Evolutionary conservation across 257 asterid species (phyloP).

Genomic region (Salvia rosmarinus): DNA sequence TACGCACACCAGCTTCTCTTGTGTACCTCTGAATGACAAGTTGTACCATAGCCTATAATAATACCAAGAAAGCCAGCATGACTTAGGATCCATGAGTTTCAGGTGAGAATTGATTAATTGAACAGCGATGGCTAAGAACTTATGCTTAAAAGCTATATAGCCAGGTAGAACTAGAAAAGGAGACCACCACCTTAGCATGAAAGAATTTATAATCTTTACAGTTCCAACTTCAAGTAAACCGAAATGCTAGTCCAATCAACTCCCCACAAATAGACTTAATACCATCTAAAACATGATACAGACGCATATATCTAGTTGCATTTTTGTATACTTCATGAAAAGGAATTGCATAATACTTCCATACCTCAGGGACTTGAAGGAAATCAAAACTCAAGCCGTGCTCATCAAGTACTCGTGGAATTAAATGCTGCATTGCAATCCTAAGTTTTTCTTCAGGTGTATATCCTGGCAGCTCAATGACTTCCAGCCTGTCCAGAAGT

Average conservation of each 20-base stretch:
- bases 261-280: constrained; percentile 7
- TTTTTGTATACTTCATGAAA: constrained; percentile 21
- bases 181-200: constrained; percentile 3
- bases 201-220: constrained; percentile 8
- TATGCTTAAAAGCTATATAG: background rate
- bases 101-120: background rate
- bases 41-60: constrained; percentile 74
- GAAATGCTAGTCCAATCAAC: constrained; percentile 4
- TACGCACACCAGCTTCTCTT: constrained; percentile 99
- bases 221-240: constrained; percentile 26
- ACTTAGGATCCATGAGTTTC: constrained; percentile 27
- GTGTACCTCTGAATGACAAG: constrained; percentile 93
- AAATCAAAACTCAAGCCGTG: constrained; percentile 87
- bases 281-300: constrained; percentile 25
- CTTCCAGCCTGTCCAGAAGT: constrained; percentile 97
- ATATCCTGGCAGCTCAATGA: constrained; percentile 97
- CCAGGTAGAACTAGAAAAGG: background rate
- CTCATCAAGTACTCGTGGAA: constrained; percentile 98
- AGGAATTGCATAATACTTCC: constrained; percentile 30
- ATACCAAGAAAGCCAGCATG: constrained; percentile 35
- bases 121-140: constrained; percentile 12
- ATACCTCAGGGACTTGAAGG: constrained; percentile 98
- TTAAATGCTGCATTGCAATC: constrained; percentile 84
- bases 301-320: constrained; percentile 30
- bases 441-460: constrained; percentile 96